Evolutionary conservation across 768 basidiomycete species (phyloP), one percentile per base, ranked within the genome.

Genomic region (Suillus subaureus): DNA sequence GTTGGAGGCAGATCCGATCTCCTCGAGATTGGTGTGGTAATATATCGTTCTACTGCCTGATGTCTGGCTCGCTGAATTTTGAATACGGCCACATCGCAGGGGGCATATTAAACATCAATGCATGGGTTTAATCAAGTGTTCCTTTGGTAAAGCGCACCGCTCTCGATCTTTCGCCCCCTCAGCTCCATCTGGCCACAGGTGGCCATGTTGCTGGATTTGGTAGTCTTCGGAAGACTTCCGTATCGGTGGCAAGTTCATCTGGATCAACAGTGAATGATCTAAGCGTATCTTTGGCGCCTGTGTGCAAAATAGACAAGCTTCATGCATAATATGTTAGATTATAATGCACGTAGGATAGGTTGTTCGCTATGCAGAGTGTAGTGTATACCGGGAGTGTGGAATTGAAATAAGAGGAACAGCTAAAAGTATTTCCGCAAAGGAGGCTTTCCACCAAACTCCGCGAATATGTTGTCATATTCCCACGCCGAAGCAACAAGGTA

Each of bases 361-460:
- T 3, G 26, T 60, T 60, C 58, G 31, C 40, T n/a, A 7, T n/a
- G 12, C n/a, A n/a, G 40, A 26, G 58, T 31, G 58, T 42, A 43
- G 3, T 31, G 16, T 42, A 4, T 40, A 28, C n/a, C n/a, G 42
- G 12, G 18, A 60, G 42, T 28, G 40, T 60, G 28, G 40, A 60
- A 12, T 40, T 42, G 23, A 42, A 60, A 62, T 28, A 60, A 58
- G 12, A 61, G 26, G 55, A 31, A 37, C 57, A 61, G 28, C 56
- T 21, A 23, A 18, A 63, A 42, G 56, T 62, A 47, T 60, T 31
- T 63, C 62, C 55, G 61, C 61, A 60, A 58, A 61, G 37, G 75
- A 77, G 74, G 77, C 77, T 64, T 78, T 75, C 9, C 49, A 16
- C 69, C 69, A 61, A 70, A 78, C 69, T 77, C 77, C 77, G 76